Base-by-base conservation (phyloP, 306 rosid genomes). In the Canavalia gladiata region DNA sequence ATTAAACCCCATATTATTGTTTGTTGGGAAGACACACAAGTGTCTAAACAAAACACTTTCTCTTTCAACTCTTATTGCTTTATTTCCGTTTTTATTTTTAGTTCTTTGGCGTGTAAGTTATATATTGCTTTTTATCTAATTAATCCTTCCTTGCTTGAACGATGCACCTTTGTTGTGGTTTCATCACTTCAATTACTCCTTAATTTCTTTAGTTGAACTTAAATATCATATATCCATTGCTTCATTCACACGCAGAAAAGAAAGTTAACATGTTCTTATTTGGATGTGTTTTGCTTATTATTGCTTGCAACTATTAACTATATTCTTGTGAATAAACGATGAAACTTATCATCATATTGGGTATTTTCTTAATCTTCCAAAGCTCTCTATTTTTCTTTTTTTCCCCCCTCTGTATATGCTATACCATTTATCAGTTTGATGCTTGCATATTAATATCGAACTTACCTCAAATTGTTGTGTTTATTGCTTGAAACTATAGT, bases 191-290 rank as follows among this genome's bases (percentile, higher is more conserved):
- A 30, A 59, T 75, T 75, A 75, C 47, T 75, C 1, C 25, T 18
- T 18, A 18, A 7, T 54, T 63, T 76, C 81, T 47, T 60, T 62
- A 39, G 55, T 30, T 54, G 35, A 66, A 69, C 50, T 58, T 34
- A 9, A 45, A 67, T 76, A 60, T 47, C 6, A 41, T 6, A 18
- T 43, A 71, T 28, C 5, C 11, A 68, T 41, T 55, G 75, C 59
- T 77, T 72, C 69, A 70, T 55, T 33, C 72, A 65, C 12, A 55
- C 31, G 8, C 39, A 10, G 81, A 68, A 56, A 72, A 68, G 49
- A 67, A 59, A 68, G 54, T 54, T 55, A 55, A 74, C 8, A 76
- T 41, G 7, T 29, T 56, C 18, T 18, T 54, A 10, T 35, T 1
- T 43, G 67, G 31, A 34, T 75, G 11, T 18, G 31, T 70, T 70